Percentiles rank a stretch among this genome's conserved stretches.
Conservation (phyloP, 2,329 filamentous ascomycete species). For the Myriosclerotinia scirpicola region DNA sequence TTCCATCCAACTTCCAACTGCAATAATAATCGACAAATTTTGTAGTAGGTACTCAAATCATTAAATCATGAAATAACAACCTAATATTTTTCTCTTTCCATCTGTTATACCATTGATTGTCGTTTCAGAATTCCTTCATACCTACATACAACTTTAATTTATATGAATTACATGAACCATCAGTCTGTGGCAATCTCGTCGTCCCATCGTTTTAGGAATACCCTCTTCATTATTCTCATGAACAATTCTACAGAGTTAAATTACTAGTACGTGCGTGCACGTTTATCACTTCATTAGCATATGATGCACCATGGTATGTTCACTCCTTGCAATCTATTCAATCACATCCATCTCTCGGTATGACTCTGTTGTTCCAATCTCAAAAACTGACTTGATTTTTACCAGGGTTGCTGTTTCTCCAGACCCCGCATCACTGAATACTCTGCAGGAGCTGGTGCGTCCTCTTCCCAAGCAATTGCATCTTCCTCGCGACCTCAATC, state of each 20-base stretch:
- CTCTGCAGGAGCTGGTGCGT: conserved; percentile 43
- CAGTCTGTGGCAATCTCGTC: not conserved
- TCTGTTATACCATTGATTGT: not conserved
- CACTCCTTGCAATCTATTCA: not conserved
- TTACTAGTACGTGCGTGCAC: conserved; percentile 22
- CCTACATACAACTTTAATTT: not conserved
- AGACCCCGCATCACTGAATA: conserved; percentile 56
- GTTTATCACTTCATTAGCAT: not conserved
- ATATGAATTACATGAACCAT: not conserved
- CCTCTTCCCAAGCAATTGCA: conserved; percentile 54
- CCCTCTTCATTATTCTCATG: not conserved
- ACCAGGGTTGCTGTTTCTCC: conserved; percentile 59
- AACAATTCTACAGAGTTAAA: conserved; percentile 4
- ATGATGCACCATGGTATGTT: conserved; percentile 25
- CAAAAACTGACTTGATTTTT: not conserved
- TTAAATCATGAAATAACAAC: conserved; percentile 11
- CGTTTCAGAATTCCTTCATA: conserved; percentile 1
- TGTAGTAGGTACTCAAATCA: not conserved
- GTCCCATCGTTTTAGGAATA: conserved; percentile 8
- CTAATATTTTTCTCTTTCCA: not conserved
- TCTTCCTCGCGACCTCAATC: conserved; percentile 31
- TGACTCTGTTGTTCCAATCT: not conserved
- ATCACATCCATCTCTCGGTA: not conserved
- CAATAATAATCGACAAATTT: not conserved
- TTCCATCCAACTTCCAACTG: no score